These are phyloP conservation scores for Penicillium parvum DNA, from an alignment of 495 filamentous ascomycete genomes.

Conservation along the genomic window DNA sequence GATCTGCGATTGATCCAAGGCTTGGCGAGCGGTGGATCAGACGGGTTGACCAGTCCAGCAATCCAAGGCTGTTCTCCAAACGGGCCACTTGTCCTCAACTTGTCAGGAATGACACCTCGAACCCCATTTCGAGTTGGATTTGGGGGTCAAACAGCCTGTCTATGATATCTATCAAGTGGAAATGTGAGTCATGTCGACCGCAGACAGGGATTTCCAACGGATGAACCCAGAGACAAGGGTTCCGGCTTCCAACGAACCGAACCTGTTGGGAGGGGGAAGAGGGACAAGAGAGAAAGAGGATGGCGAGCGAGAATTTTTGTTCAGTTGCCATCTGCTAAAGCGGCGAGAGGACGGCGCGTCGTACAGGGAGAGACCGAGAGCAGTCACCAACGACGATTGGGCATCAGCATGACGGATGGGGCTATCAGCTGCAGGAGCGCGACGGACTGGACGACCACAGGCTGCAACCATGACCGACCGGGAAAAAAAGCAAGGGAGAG, in stretches of 20 bases:
- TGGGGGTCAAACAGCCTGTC: no score
- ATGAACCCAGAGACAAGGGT: no score
- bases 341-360: constrained; percentile 36
- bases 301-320: constrained; percentile 36
- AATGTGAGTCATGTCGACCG: constrained; percentile 5
- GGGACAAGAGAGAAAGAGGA: no score
- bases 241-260: no score
- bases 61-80: constrained; percentile 9
- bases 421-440: constrained; percentile 32
- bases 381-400: constrained; percentile 32
- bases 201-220: no score
- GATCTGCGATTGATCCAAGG: constrained; percentile 21
- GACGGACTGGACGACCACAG: constrained; percentile 29
- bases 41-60: constrained; percentile 15
- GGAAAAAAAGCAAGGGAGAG: constrained; percentile 28
- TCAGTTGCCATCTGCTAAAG: constrained; percentile 42
- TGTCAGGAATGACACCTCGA: constrained; percentile 8
- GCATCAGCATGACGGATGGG: constrained; percentile 9
- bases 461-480: constrained; percentile 34
- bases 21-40: constrained; percentile 21
- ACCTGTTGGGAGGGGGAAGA: constrained; percentile 7
- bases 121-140: neutral
- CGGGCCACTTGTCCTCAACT: constrained; percentile 24
- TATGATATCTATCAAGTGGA: no score
- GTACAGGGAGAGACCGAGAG: constrained; percentile 27